phyloP scores from a whole-genome alignment of 441 rosid species.

The Populus hybrid region DNA sequence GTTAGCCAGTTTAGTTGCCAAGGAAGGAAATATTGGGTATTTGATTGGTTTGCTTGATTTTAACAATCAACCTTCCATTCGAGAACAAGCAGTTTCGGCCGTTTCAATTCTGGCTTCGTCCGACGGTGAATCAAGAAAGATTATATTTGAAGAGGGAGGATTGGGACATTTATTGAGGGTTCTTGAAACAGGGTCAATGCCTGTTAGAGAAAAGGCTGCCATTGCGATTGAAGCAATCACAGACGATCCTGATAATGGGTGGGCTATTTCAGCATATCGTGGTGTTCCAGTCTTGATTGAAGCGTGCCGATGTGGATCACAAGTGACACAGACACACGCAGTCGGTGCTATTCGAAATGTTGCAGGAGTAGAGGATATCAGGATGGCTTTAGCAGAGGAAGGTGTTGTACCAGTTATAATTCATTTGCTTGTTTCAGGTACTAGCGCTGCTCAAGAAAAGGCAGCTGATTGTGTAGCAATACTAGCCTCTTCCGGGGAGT shows the following conservation, averaged over 20 bases:
- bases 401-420: constrained; percentile 64
- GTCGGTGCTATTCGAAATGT: constrained; percentile 61
- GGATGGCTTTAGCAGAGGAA: constrained; percentile 59
- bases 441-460: constrained; percentile 43
- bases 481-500: constrained; percentile 60
- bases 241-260: constrained; percentile 54
- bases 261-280: constrained; percentile 71
- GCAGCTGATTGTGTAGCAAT: constrained; percentile 46
- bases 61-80: constrained; percentile 40
- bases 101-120: constrained; percentile 59
- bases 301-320: constrained; percentile 59
- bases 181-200: constrained; percentile 58
- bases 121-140: constrained; percentile 51
- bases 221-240: constrained; percentile 71
- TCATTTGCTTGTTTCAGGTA: constrained; percentile 37
- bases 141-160: constrained; percentile 64
- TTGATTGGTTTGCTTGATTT: constrained; percentile 58
- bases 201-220: constrained; percentile 56
- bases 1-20: constrained; percentile 46
- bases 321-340: constrained; percentile 41
- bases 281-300: constrained; percentile 57
- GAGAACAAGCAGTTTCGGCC: constrained; percentile 57
- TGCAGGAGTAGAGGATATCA: constrained; percentile 53
- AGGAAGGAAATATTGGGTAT: constrained; percentile 64
- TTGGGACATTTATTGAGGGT: constrained; percentile 63